Base-by-base conservation (phyloP, 345 rosid species). In the Pseudoturritis turrita region DNA sequence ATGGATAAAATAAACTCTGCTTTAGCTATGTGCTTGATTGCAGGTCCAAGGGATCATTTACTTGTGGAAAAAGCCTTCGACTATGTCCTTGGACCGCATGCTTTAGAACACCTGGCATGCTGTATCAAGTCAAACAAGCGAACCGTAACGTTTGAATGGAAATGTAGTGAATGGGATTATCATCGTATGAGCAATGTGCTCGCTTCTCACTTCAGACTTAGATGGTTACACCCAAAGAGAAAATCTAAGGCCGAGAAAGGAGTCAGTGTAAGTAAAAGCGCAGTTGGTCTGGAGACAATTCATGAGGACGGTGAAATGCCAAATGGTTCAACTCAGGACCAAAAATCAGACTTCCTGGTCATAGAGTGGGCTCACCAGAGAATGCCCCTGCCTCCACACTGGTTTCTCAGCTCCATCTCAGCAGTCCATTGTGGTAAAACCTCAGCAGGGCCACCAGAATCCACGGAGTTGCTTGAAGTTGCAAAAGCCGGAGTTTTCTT, bases 361-460 rank as follows among this genome's bases (percentile, higher is more conserved):
- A 54, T 76, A 59, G 95, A 94, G 78, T 91, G 96, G 96, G 88
- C 91, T 49, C 84, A 80, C 71, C 97, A 91, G 89, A 85, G 90
- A 82, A 49, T 89, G 81, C 96, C 96, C 3, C 87, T 94, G 71
- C 92, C 97, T 54, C 59, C 72, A 69, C 96, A 91, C 70, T 94
- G 98, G 97, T 88, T 91, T 80, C 92, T 94, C 70, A 94, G 95
- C 81, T 83, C 98, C 73, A 80, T 94, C 54, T 49, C 91, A 77
- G 83, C 83, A 50, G 71, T 80, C 65, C 71, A 66, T 35, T 66
- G 67, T 41, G 64, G 79, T 60, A 77, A 81, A 78, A 64, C 69
- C 43, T 72, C 73, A 58, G 64, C 81, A 60, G 74, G 47, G 62
- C 64, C 46, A 45, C 79, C 43, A 71, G 82, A 81, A 18, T 44